Evolutionary conservation across 208 protist species (phyloP).

Genomic region (Borovskyia barvae): DNA sequence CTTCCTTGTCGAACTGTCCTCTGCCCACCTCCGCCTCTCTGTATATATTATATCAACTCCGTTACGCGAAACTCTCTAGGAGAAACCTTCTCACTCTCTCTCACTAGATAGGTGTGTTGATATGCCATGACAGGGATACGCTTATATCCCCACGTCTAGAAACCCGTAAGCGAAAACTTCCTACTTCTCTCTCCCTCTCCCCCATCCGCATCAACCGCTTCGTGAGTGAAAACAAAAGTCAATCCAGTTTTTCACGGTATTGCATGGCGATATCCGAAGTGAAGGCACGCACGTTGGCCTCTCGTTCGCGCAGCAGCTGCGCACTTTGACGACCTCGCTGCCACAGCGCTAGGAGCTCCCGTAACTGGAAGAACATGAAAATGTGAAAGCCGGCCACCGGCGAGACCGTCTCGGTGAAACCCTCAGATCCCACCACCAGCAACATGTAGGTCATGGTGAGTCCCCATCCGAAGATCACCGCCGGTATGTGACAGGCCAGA

Average conservation of each 20-base stretch:
- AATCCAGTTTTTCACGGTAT: slow-evolving; percentile 63
- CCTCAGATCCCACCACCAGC: slow-evolving; percentile 26
- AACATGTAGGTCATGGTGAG: slow-evolving; percentile 47
- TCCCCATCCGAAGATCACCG: slow-evolving; percentile 54
- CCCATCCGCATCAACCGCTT: background rate
- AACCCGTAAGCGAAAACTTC: background rate
- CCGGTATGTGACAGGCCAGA: slow-evolving; percentile 33
- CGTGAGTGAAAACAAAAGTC: background rate
- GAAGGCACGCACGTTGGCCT: slow-evolving; percentile 35
- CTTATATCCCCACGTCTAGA: too few species aligned
- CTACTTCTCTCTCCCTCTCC: slow-evolving; percentile 5
- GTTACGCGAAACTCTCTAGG: too few species aligned
- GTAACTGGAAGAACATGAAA: slow-evolving; percentile 44
- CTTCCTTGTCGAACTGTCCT: too few species aligned
- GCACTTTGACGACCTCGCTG: slow-evolving; percentile 18
- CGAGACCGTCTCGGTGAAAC: slow-evolving; percentile 37
- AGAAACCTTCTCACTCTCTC: too few species aligned
- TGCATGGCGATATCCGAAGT: slow-evolving; percentile 68
- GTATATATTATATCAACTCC: too few species aligned
- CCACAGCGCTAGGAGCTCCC: slow-evolving; percentile 50
- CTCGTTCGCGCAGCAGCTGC: slow-evolving; percentile 8
- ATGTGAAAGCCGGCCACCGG: slow-evolving; percentile 77
- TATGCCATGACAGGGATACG: too few species aligned
- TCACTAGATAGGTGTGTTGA: too few species aligned
- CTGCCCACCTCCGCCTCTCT: too few species aligned